A percentile compares a stretch with the other conserved stretches of the same genome.
phyloP scores from a whole-genome alignment of 768 basidiomycete species.

The Filobasidium wieringae region DNA sequence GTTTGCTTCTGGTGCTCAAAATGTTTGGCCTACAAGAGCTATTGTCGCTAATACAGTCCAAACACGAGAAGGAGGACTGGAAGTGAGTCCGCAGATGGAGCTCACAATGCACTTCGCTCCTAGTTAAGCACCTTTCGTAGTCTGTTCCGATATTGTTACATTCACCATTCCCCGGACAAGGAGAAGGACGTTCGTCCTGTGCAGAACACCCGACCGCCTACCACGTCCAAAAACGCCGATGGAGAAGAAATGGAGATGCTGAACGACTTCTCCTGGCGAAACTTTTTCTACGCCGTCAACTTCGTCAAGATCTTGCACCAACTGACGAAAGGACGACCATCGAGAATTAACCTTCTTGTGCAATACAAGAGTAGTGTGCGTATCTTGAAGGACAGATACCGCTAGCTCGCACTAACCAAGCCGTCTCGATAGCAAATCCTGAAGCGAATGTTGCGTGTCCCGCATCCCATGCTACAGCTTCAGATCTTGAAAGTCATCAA shows the following conservation, averaged over 20 bases:
- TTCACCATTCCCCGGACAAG: constrained; percentile 49
- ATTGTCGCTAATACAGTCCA: constrained; percentile 65
- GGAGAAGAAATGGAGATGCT: constrained; percentile 86
- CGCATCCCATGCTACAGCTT: constrained; percentile 85
- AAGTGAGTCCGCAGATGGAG: constrained; percentile 28
- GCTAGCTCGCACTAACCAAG: not conserved
- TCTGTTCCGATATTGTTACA: constrained; percentile 89
- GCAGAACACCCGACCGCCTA: constrained; percentile 38
- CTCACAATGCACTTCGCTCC: not conserved
- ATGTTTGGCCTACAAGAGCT: constrained; percentile 98
- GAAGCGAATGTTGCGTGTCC: constrained; percentile 84
- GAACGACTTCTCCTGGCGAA: constrained; percentile 91
- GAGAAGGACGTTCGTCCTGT: constrained; percentile 27
- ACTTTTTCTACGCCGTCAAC: constrained; percentile 94
- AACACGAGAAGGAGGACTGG: constrained; percentile 53
- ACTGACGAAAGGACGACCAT: constrained; percentile 82
- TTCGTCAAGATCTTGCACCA: constrained; percentile 98
- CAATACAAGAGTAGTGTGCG: constrained; percentile 95
- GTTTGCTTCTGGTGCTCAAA: constrained; percentile 80
- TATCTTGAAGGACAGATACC: constrained; percentile 4
- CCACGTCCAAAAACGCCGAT: constrained; percentile 50
- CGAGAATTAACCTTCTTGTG: constrained; percentile 88
- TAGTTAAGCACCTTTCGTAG: constrained; percentile 42
- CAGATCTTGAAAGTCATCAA: constrained; percentile 95
- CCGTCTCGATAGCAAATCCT: constrained; percentile 60